Conservation (phyloP, 2,329 filamentous ascomycete genomes). For the Cordyceps javanica region DNA sequence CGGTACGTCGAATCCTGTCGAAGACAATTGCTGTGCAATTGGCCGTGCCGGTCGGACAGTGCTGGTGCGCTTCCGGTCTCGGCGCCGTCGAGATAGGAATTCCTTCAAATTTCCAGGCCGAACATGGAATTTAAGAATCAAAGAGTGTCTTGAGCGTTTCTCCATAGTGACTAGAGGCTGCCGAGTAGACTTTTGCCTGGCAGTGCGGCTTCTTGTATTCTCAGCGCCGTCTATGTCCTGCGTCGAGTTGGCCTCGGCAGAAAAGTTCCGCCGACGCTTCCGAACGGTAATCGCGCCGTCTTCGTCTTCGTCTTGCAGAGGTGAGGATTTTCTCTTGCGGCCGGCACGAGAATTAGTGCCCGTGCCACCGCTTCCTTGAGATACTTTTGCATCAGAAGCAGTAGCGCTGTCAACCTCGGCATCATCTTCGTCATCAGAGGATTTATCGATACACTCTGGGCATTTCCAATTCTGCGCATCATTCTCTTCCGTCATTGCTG, state of each 20-base stretch:
- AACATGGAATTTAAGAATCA: conserved; percentile 31
- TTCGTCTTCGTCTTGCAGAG: conserved; percentile 55
- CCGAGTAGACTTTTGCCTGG: conserved; percentile 46
- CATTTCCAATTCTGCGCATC: conserved; percentile 44
- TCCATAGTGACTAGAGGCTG: conserved; percentile 36
- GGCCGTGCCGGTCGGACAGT: conserved; percentile 18
- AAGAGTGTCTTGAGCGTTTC: conserved; percentile 28
- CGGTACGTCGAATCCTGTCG: conserved; percentile 13
- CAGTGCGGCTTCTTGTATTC: conserved; percentile 39
- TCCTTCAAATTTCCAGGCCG: conserved; percentile 33
- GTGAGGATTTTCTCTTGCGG: conserved; percentile 79
- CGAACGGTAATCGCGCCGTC: conserved; percentile 46
- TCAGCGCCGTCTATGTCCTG: conserved; percentile 28
- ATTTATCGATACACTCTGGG: conserved; percentile 38
- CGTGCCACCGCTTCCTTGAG: conserved; percentile 56
- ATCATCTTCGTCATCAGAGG: conserved; percentile 22
- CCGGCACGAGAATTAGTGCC: conserved; percentile 72
- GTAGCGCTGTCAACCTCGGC: conserved; percentile 23
- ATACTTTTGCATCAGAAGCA: conserved; percentile 2
- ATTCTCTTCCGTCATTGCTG: conserved; percentile 8
- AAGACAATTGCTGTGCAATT: not conserved
- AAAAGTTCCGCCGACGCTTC: conserved; percentile 47
- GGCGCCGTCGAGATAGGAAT: conserved; percentile 26
- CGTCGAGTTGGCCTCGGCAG: conserved; percentile 33
- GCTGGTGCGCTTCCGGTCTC: conserved; percentile 25